Evolutionary conservation across 345 rosid genomes (phyloP).

Genomic region (Abelmoschus esculentus): DNA sequence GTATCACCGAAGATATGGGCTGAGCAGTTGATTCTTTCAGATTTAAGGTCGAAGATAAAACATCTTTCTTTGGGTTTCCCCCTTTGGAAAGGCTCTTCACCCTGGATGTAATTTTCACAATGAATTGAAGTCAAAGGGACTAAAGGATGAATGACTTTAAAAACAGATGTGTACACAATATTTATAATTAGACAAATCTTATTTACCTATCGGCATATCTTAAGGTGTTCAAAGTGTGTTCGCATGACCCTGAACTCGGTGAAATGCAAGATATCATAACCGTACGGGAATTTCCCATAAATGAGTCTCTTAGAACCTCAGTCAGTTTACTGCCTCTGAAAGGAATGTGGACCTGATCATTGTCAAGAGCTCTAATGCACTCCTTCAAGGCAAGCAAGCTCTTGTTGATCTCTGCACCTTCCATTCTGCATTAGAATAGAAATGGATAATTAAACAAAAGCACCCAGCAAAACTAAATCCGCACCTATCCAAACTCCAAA

Average conservation of each 20-base stretch:
- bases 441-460: constrained; percentile 11
- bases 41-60: constrained; percentile 56
- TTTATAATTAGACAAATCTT: neutral
- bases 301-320: constrained; percentile 97
- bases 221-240: constrained; percentile 93
- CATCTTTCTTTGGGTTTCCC: constrained; percentile 73
- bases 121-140: neutral
- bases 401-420: constrained; percentile 99
- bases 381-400: constrained; percentile 95
- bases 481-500: neutral
- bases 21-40: constrained; percentile 64
- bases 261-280: constrained; percentile 99
- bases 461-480: neutral
- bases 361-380: constrained; percentile 98
- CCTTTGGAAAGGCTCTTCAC: constrained; percentile 98
- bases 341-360: constrained; percentile 97
- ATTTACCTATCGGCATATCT: constrained; percentile 98
- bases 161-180: neutral
- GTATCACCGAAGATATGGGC: constrained; percentile 59
- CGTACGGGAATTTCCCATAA: constrained; percentile 93
- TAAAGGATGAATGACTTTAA: neutral
- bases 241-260: constrained; percentile 96
- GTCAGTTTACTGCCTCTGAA: constrained; percentile 98
- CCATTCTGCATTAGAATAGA: constrained; percentile 57
- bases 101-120: constrained; percentile 29